Evolutionary conservation across 371 early-diverging fungal genomes (phyloP).

Genomic region (Blyttiomyces sp.): DNA sequence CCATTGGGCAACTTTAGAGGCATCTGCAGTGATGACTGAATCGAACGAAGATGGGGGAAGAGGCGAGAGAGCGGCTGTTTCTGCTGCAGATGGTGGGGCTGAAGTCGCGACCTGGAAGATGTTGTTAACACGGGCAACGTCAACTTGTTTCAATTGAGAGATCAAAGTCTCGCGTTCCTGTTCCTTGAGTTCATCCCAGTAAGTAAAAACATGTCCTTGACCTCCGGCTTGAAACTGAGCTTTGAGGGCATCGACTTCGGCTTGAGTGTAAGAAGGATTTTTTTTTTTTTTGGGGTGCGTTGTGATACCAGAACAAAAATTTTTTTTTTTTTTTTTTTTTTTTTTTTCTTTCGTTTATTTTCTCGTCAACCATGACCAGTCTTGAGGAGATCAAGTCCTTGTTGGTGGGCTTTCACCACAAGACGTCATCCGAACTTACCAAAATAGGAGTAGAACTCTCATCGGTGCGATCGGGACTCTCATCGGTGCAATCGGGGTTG

Average conservation of each 20-base stretch:
- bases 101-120: slow-evolving; percentile 69
- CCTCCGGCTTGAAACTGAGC: slow-evolving; percentile 68
- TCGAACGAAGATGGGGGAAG: slow-evolving; percentile 73
- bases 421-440: no score
- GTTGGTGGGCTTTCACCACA: no score
- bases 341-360: no score
- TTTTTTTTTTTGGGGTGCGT: no score
- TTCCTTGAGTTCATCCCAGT: slow-evolving; percentile 64
- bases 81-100: slow-evolving; percentile 23
- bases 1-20: slow-evolving; percentile 66
- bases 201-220: slow-evolving; percentile 88
- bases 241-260: slow-evolving; percentile 40
- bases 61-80: slow-evolving; percentile 55
- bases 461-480: no score
- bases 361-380: no score
- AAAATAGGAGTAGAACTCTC: no score
- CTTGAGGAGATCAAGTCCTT: no score
- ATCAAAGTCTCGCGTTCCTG: slow-evolving; percentile 59
- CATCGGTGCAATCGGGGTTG: no score
- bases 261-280: neutral
- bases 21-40: slow-evolving; percentile 61
- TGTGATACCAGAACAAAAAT: no score
- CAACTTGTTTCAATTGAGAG: slow-evolving; percentile 65
- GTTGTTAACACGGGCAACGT: slow-evolving; percentile 75
- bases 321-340: no score